Base-by-base conservation (phyloP, 2,329 filamentous ascomycete species). In the Fonsecaea pugnacius region DNA sequence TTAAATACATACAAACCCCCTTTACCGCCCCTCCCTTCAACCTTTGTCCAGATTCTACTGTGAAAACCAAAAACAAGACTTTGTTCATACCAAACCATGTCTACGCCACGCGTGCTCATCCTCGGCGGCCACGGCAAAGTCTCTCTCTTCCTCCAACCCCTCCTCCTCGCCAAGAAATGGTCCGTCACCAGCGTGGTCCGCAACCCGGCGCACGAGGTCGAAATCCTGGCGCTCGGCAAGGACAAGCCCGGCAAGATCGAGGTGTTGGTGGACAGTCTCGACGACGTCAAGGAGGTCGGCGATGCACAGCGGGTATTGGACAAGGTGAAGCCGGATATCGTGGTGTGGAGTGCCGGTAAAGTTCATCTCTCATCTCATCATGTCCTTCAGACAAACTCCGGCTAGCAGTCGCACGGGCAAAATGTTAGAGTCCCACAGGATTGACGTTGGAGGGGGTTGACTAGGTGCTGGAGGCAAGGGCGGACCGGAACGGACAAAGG, bases 71-170 rank as follows among this genome's bases (percentile, higher is more conserved):
- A 30, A 30, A 30, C 3, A 30, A 30, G 27, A 30, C 27, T 6
- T 30, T 30, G 4, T 30, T 30, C 27, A 30, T 30, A 14, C 10
- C 16, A 54, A 33, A 56, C 21, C 27, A 61, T 56, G 58, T 36
- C 63, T 4, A 30, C 70, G 51, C 68, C 80, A 76, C 81, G 85
- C 73, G 86, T 93, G 64, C 87, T 93, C 66, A 78, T 95, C 69
- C 85, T 95, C 67, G 91, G 91, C 72, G 91, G 91, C 72, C 91
- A 93, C 79, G 91, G 91, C 78, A 91, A 92, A 75, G 78, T 95
- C 65, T 85, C 91, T 69, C 86, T 91, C 64, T 79, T 89, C 50
- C 83, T 95, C 43, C 95, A 91, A 8, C 90, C 89, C 1, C 83
- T 93, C 64, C 86, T 96, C 7, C 85, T 95, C 48, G 82, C 87